Percentiles rank a stretch among this genome's conserved stretches.
These are phyloP conservation scores for Jamesozyma jinghongensis DNA, from an alignment of 805 yeast species.

Conservation along the genomic window DNA sequence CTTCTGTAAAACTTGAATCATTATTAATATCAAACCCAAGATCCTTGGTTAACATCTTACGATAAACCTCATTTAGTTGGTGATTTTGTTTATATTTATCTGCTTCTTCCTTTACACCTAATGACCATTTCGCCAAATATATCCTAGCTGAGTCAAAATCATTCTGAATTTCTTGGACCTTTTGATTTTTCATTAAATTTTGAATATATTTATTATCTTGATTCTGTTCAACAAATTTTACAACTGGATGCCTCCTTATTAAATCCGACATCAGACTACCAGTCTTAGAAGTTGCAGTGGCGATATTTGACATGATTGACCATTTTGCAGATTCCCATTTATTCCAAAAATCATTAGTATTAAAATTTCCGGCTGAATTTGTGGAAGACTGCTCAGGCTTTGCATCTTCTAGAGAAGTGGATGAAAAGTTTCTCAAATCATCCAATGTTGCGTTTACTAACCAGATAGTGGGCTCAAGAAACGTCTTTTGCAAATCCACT, in stretches of 20 bases:
- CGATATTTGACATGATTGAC: constrained; percentile 77
- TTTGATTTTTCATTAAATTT: constrained; percentile 61
- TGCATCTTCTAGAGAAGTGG: not conserved
- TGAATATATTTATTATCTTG: constrained; percentile 31
- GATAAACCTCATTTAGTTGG: constrained; percentile 51
- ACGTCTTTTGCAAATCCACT: constrained; percentile 57
- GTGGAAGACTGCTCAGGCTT: not conserved
- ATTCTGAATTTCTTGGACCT: constrained; percentile 65
- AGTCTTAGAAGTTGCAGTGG: constrained; percentile 51
- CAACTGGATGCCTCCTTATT: constrained; percentile 25
- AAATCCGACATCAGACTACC: constrained; percentile 18
- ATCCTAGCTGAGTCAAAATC: constrained; percentile 91
- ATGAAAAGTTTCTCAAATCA: constrained; percentile 33
- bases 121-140: constrained; percentile 93
- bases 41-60: constrained; percentile 47
- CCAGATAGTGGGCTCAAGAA: constrained; percentile 61
- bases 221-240: constrained; percentile 37
- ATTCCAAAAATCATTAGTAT: constrained; percentile 14
- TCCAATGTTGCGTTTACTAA: constrained; percentile 65
- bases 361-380: not conserved
- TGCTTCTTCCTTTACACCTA: constrained; percentile 87
- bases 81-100: constrained; percentile 41
- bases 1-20: constrained; percentile 22
- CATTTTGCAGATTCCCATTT: constrained; percentile 52
- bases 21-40: constrained; percentile 41